Base-by-base conservation (phyloP, 2,329 filamentous ascomycete genomes). In the Amesomyces nigricolor region DNA sequence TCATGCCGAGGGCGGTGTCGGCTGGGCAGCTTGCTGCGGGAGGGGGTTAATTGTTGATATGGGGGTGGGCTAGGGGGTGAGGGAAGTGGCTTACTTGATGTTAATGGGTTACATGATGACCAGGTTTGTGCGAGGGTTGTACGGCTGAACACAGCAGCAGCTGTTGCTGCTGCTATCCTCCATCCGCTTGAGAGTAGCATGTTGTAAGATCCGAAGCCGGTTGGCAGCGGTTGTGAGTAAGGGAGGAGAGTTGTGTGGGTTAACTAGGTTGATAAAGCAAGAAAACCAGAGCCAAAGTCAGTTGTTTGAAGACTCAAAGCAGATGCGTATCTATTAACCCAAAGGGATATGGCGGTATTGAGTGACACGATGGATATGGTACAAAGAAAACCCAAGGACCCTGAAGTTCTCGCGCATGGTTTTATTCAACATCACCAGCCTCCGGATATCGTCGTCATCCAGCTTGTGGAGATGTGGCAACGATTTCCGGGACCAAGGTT, bases 1-100 rank as follows among this genome's bases (percentile, higher is more conserved):
- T 81, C 75, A 83, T 88, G 55, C 89, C 91, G 4, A 97, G 81
- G 0, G 91, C 92, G 7, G 88, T 83, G 68, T 96, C 77, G 51
- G 88, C 70, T 5, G 88, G 81, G 66, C 92, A 97, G 57, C 74
- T 78, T 74, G 75, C 72, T 76, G 65, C 22, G 22, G 22, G 22
- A 26, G 22, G 54, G 47, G 22, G 51, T 55, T 61, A 35, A 52
- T 62, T 63, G 62, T 57, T 62, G 60, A 32, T 39, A 7, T 39
- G 7, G 5, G 26, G 16, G 16, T 37, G 29, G 17, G 14, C 14
- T 16, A 29, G 7, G 37, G 26, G 6, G n/a, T n/a, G 16, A 2
- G 17, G 17, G 29, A 1, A n/a, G 11, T 0, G 19, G 57, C 68
- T 62, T 59, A 69, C 67, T 63, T 9, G 63, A 61, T 42, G 57